phyloP scores from a whole-genome alignment of 2,329 filamentous ascomycete genomes.

The Sporothrix euskadiensis region DNA sequence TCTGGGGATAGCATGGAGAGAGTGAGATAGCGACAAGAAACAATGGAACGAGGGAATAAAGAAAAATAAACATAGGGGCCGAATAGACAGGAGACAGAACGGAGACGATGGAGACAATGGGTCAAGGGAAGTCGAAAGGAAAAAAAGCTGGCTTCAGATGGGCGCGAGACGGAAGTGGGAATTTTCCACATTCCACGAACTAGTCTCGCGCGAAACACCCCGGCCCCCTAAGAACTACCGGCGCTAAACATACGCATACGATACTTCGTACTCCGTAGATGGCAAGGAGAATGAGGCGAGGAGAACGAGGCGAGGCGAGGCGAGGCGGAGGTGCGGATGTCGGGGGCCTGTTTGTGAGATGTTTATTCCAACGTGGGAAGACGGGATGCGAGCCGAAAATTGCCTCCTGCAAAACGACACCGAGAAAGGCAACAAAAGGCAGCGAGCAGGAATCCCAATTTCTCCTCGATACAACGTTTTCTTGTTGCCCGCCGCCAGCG shows the following conservation, averaged over 20 bases:
- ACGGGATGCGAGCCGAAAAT: background rate
- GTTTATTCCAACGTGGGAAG: background rate
- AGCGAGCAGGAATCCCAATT: background rate
- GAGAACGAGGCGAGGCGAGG: background rate
- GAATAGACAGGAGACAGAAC: background rate
- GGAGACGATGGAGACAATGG: background rate
- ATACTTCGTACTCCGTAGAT: background rate
- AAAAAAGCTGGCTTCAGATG: constrained; percentile 1
- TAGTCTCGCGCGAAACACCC: background rate
- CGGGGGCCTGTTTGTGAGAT: background rate
- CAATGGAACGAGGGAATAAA: background rate
- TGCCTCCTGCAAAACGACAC: background rate
- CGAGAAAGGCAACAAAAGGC: background rate
- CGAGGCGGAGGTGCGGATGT: background rate
- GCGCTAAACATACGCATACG: background rate
- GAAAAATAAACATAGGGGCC: background rate
- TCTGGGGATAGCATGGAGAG: background rate
- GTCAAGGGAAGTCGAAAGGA: background rate
- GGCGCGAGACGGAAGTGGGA: constrained; percentile 3
- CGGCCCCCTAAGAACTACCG: background rate
- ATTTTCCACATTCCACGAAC: background rate
- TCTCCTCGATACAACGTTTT: background rate
- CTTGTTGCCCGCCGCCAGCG: too few relatives aligned
- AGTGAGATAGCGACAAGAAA: background rate
- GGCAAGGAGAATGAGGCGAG: background rate